A percentile compares a stretch with the other conserved stretches of the same genome.
These are phyloP conservation scores for Gentiana straminea DNA, from an alignment of 257 asterid genomes.

Conservation along the genomic window DNA sequence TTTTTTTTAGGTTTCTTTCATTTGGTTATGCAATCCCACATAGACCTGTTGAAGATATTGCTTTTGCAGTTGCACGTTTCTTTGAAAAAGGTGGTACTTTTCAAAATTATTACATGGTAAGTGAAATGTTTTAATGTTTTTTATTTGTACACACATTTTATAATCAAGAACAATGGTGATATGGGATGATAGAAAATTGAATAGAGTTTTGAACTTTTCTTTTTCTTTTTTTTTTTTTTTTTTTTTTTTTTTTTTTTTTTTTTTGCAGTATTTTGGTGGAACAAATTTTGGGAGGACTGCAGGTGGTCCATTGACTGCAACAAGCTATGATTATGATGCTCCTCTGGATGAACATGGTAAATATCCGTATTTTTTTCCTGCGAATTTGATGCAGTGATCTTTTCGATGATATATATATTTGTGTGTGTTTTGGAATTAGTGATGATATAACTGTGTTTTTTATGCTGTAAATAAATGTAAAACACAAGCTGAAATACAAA, in stretches of 20 bases:
- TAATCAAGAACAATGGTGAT: not conserved
- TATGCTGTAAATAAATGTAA: too few species aligned
- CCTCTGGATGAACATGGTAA: constrained; percentile 79
- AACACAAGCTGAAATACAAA: too few species aligned
- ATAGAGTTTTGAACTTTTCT: not conserved
- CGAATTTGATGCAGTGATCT: too few species aligned
- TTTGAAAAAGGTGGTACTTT: constrained; percentile 78
- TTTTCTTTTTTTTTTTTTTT: not conserved
- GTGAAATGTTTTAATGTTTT: not conserved
- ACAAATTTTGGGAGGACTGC: constrained; percentile 85
- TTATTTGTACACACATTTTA: not conserved
- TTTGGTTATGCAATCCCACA: constrained; percentile 73
- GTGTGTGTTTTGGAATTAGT: too few species aligned
- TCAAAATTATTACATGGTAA: constrained; percentile 83
- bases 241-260: not conserved
- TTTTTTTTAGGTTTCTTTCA: constrained; percentile 52
- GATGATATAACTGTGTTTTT: too few species aligned
- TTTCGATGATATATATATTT: not conserved
- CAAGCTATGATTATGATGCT: constrained; percentile 85
- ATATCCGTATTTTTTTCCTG: not conserved
- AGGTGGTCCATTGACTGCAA: constrained; percentile 70
- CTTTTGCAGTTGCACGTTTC: constrained; percentile 84
- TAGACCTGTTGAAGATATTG: constrained; percentile 76
- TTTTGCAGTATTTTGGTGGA: constrained; percentile 66
- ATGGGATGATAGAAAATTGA: not conserved